Conservation (phyloP, 257 asterid species). For the Striga asiatica region DNA sequence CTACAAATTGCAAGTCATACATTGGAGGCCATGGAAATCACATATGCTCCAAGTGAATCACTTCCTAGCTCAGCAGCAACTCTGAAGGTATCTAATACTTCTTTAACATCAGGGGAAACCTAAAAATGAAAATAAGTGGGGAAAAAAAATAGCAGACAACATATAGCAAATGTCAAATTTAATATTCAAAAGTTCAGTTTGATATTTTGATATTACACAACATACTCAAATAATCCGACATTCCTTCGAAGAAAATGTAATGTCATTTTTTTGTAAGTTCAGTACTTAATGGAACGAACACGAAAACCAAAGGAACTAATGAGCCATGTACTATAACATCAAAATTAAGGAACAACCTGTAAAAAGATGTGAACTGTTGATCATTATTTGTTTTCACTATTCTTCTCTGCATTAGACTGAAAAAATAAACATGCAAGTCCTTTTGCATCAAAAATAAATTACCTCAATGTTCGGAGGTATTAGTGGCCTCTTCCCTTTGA, state of each 20-base stretch:
- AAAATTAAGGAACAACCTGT: too few species aligned
- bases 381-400: too few species aligned
- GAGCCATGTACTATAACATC: too few species aligned
- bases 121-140: constrained; percentile 14
- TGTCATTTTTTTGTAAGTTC: too few species aligned
- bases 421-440: too few species aligned
- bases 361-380: background rate
- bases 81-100: constrained; percentile 88
- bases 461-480: constrained; percentile 82
- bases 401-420: too few species aligned
- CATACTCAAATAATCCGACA: too few species aligned
- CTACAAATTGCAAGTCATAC: constrained; percentile 28
- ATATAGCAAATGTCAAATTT: background rate
- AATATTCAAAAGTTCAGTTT: too few species aligned
- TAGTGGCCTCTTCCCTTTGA: constrained; percentile 92
- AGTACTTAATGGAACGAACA: too few species aligned
- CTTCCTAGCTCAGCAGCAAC: constrained; percentile 93
- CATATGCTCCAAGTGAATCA: constrained; percentile 93
- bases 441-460: constrained; percentile 11
- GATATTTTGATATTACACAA: too few species aligned
- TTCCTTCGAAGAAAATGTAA: too few species aligned
- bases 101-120: constrained; percentile 84
- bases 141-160: background rate
- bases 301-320: too few species aligned
- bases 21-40: constrained; percentile 94